Evolutionary conservation across 2,329 filamentous ascomycete species (phyloP).

Genomic region (Chaetomium olivaceum): DNA sequence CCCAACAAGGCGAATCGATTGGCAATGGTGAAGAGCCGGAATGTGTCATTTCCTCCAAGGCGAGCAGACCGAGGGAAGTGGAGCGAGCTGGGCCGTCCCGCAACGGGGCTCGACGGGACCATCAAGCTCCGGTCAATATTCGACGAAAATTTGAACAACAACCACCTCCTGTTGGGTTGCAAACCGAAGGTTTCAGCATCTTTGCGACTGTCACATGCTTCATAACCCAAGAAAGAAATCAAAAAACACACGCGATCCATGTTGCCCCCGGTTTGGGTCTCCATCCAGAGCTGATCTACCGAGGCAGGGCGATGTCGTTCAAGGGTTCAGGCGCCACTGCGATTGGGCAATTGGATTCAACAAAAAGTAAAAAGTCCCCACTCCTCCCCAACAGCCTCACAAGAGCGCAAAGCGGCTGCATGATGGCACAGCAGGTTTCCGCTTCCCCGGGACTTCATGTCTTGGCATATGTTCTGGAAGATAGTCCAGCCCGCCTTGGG

Average conservation of each 20-base stretch:
- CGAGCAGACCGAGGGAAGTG: constrained; percentile 10
- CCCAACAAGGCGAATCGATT: constrained; percentile 17
- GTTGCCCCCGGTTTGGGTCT: neutral
- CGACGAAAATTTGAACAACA: neutral
- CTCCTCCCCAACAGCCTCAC: constrained; percentile 28
- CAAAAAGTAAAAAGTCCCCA: constrained; percentile 23
- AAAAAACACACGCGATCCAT: constrained; percentile 1
- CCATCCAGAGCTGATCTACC: constrained; percentile 17
- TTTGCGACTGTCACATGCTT: constrained; percentile 23
- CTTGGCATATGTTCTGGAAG: constrained; percentile 24
- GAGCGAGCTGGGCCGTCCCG: constrained; percentile 16
- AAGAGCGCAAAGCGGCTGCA: constrained; percentile 17
- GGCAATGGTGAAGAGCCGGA: neutral
- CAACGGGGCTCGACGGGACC: neutral
- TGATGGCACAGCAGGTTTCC: constrained; percentile 23
- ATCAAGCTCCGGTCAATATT: neutral
- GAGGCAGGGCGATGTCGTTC: constrained; percentile 15
- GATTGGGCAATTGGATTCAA: constrained; percentile 30
- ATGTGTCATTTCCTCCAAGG: neutral
- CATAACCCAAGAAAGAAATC: constrained; percentile 4
- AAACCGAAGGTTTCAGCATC: neutral
- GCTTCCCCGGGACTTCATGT: constrained; percentile 23
- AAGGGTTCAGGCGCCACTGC: neutral
- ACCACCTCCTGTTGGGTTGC: neutral
- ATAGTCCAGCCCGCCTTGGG: neutral